Evolutionary conservation across 176 grass and related monocot species (phyloP), one percentile per base, ranked within the genome.

Genomic region (Paspalum vaginatum): DNA sequence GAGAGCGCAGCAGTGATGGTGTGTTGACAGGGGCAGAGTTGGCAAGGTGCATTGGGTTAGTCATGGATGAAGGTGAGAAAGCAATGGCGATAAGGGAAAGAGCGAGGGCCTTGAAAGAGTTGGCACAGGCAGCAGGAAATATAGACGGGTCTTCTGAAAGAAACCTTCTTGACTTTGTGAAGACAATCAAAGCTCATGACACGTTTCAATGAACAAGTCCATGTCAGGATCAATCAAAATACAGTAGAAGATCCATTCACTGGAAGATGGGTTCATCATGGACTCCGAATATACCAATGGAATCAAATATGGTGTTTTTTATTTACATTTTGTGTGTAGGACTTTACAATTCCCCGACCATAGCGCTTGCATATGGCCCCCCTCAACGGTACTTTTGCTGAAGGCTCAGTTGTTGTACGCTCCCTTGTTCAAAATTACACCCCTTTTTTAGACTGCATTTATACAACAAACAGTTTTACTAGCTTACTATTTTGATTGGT

Each of bases 11-110:
- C 15, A 18, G 43, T 4, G 85, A 92, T 0, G 65, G 85, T 9
- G 24, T 88, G 50, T 44, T 94, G 3, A 24, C 18, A 0, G 75
- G 82, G 16, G 21, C 18, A 5, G 91, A 93, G 70, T 46, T 97
- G 44, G 85, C 87, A 20, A 87, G 83, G 75, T 87, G 91, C 45
- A 44, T 97, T 4, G 83, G 87, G 84, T 46, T 67, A 63, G 81
- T 87, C 25, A 91, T 89, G 74, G 84, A 52, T 15, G 56, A 75
- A 12, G 71, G 75, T 2, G 42, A 57, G 7, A 75, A 26, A 63
- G 75, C 86, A 3, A 21, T 11, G 5, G 72, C 50, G 37, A 75
- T 87, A 11, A 85, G 77, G 20, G 71, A 56, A 17, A 83, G 45
- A 10, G 44, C 60, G 0, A 55, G 9, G 11, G 67, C 38, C 27